A percentile compares a stretch with the other conserved stretches of the same genome.
phyloP scores from a whole-genome alignment of 1,284 basidiomycete species.

The Inonotus hispidus region DNA sequence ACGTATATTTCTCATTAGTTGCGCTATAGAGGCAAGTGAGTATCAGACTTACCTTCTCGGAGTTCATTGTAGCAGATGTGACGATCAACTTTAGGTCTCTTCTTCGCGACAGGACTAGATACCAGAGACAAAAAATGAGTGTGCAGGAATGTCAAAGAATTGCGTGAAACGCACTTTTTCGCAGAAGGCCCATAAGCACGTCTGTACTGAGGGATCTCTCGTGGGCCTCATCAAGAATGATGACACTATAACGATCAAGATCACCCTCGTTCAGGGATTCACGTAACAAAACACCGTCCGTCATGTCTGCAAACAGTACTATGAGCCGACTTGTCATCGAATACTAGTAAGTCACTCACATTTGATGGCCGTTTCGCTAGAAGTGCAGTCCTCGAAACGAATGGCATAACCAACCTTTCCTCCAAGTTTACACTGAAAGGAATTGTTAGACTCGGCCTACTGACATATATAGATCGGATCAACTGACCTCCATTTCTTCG shows the following conservation, averaged over 20 bases:
- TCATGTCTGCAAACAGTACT: constrained; percentile 76
- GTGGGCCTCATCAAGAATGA: constrained; percentile 97
- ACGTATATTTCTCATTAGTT: constrained; percentile 1
- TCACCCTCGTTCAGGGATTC: constrained; percentile 96
- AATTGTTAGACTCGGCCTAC: neutral
- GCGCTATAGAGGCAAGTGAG: neutral
- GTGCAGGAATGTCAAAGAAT: neutral
- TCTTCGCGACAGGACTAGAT: constrained; percentile 79
- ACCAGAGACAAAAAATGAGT: neutral
- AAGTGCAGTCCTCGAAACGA: constrained; percentile 96
- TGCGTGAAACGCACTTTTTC: constrained; percentile 66
- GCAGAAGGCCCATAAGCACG: constrained; percentile 92
- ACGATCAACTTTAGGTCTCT: constrained; percentile 95
- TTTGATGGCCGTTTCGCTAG: constrained; percentile 90
- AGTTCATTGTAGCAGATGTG: constrained; percentile 98
- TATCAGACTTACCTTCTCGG: constrained; percentile 74
- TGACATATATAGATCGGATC: neutral
- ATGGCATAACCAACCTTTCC: constrained; percentile 92
- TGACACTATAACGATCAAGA: constrained; percentile 89
- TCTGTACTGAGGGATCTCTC: constrained; percentile 95
- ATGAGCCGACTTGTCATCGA: neutral
- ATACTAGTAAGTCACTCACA: constrained; percentile 46
- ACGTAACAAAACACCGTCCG: constrained; percentile 92
- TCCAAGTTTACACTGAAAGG: constrained; percentile 74
- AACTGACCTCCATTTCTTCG: constrained; percentile 82